A percentile compares a stretch with the other conserved stretches of the same genome.
Evolutionary conservation across 805 yeast genomes (phyloP).

Genomic region (Nakazawaea pomicola): DNA sequence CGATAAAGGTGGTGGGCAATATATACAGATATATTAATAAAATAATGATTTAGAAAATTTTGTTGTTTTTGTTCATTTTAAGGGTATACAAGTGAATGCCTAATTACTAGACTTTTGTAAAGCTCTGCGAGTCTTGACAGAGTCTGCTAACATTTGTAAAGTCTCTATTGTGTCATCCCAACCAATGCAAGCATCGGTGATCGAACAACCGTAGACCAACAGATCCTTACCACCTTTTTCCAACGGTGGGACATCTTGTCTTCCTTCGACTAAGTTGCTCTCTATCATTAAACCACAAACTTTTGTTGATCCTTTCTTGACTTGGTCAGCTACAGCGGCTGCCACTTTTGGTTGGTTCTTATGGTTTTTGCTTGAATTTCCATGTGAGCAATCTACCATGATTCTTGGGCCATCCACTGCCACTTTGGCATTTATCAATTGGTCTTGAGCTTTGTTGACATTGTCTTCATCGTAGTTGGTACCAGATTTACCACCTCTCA

Average conservation of each 20-base stretch:
- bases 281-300: slow-evolving; percentile 97
- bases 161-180: slow-evolving; percentile 82
- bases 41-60: no score
- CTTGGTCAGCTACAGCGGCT: slow-evolving; percentile 69
- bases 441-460: slow-evolving; percentile 60
- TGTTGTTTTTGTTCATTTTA: no score
- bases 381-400: slow-evolving; percentile 98
- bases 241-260: slow-evolving; percentile 79
- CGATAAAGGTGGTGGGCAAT: no score
- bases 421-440: slow-evolving; percentile 42
- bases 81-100: no score
- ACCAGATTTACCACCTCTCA: slow-evolving; percentile 94
- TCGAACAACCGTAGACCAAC: slow-evolving; percentile 87
- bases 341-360: slow-evolving; percentile 92
- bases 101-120: slow-evolving; percentile 13
- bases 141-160: slow-evolving; percentile 65
- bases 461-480: slow-evolving; percentile 82
- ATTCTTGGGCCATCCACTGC: slow-evolving; percentile 51
- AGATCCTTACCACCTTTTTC: slow-evolving; percentile 64
- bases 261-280: slow-evolving; percentile 85
- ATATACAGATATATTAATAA: no score
- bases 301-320: slow-evolving; percentile 63
- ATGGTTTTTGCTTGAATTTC: slow-evolving; percentile 88
- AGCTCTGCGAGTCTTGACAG: slow-evolving; percentile 74
- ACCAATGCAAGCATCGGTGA: slow-evolving; percentile 96